Percentiles rank a stretch among this genome's conserved stretches.
phyloP scores from a whole-genome alignment of 2,329 filamentous ascomycete species.

The Fusarium goolgardi region DNA sequence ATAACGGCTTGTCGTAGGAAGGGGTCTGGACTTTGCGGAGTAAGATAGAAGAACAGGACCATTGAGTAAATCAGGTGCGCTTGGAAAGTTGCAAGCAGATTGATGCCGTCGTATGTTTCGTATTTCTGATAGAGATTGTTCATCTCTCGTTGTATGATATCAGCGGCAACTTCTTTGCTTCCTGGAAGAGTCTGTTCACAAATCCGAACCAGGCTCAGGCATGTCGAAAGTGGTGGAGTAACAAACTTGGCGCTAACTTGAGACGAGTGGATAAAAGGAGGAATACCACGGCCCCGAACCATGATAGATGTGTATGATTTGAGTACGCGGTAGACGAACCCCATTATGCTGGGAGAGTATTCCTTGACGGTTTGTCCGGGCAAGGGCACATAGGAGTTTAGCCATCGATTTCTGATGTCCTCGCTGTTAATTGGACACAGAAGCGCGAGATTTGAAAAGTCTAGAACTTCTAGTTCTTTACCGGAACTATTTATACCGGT shows the following conservation, averaged over 20 bases:
- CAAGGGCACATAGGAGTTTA: background rate
- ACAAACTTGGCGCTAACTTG: rapidly evolving
- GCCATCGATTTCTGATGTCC: background rate
- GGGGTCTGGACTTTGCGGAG: rapidly evolving
- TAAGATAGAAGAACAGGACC: background rate
- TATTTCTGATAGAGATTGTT: background rate
- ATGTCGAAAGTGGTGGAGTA: background rate
- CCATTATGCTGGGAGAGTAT: background rate
- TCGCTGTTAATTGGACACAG: background rate
- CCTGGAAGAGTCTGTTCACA: background rate
- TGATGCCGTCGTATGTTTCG: rapidly evolving
- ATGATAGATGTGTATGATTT: background rate
- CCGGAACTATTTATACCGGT: background rate
- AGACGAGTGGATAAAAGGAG: background rate
- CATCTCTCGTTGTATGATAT: background rate
- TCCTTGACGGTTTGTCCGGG: background rate
- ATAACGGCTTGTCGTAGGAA: background rate
- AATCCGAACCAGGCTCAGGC: background rate
- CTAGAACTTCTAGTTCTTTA: background rate
- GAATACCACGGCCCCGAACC: background rate
- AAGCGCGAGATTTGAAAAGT: background rate
- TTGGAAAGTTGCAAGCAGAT: rapidly evolving
- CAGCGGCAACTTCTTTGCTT: background rate
- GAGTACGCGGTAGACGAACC: background rate
- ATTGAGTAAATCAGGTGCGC: background rate